These are phyloP conservation scores for Rhinocladiella mackenziei DNA, from an alignment of 2,329 filamentous ascomycete species.

Conservation along the genomic window DNA sequence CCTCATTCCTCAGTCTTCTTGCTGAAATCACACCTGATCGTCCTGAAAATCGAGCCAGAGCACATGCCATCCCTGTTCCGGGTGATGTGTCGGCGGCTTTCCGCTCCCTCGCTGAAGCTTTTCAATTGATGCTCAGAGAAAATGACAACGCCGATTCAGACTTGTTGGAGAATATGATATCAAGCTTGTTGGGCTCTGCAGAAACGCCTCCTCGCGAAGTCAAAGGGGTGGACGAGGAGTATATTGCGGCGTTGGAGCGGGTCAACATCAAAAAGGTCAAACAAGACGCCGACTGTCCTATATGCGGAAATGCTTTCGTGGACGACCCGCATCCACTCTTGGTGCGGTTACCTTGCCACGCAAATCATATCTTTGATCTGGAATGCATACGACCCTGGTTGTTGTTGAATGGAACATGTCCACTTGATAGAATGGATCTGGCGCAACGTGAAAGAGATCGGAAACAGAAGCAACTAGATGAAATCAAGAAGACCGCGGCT, in stretches of 20 bases:
- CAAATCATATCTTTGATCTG: conserved; percentile 59
- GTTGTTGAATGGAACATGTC: conserved; percentile 60
- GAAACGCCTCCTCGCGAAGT: conserved; percentile 58
- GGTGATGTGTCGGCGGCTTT: conserved; percentile 58
- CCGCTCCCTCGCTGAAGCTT: conserved; percentile 58
- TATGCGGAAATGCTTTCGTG: conserved; percentile 53
- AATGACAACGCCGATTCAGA: conserved; percentile 38
- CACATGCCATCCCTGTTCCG: conserved; percentile 58
- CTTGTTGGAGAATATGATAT: conserved; percentile 54
- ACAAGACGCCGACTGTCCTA: conserved; percentile 44
- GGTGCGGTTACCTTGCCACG: conserved; percentile 59
- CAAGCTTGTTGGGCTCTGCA: conserved; percentile 51
- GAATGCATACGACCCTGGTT: conserved; percentile 64
- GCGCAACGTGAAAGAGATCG: conserved; percentile 52
- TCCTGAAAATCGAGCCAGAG: conserved; percentile 48
- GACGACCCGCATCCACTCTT: conserved; percentile 61
- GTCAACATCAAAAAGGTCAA: conserved; percentile 30
- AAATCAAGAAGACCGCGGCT: conserved; percentile 33
- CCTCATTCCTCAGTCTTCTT: conserved; percentile 61
- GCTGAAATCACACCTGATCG: conserved; percentile 53
- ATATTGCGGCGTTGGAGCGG: conserved; percentile 29
- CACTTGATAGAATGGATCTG: conserved; percentile 57
- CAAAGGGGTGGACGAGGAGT: conserved; percentile 57
- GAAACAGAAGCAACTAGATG: conserved; percentile 40
- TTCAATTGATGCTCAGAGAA: conserved; percentile 53